phyloP scores from a whole-genome alignment of 495 filamentous ascomycete species.

The Penicilliopsis zonata region DNA sequence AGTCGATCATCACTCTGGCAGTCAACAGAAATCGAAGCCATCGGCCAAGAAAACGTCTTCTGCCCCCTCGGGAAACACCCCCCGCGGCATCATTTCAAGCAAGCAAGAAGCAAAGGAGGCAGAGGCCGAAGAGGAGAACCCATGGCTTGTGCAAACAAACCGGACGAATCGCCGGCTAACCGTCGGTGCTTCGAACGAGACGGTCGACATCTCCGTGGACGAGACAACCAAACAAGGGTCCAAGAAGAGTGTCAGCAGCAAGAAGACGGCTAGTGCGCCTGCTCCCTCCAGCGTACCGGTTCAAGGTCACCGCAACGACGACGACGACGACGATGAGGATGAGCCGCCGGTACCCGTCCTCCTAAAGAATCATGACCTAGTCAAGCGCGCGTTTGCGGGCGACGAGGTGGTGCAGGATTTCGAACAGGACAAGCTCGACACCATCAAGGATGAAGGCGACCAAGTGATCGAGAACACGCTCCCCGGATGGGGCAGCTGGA shows the following conservation, averaged over 20 bases:
- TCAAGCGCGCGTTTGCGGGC: constrained; percentile 78
- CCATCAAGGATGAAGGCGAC: constrained; percentile 68
- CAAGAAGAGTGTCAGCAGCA: constrained; percentile 11
- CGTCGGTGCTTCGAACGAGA: constrained; percentile 19
- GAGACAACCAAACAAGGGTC: constrained; percentile 10
- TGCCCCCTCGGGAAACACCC: constrained; percentile 9
- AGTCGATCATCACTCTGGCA: constrained; percentile 10
- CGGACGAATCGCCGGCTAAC: constrained; percentile 24
- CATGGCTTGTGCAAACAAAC: constrained; percentile 35
- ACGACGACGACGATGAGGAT: constrained; percentile 36
- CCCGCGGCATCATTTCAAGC: too few species aligned
- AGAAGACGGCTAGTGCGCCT: constrained; percentile 6
- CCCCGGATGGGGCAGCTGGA: constrained; percentile 88
- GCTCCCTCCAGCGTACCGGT: too few species aligned
- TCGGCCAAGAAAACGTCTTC: constrained; percentile 9
- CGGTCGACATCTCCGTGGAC: constrained; percentile 26
- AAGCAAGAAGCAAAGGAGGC: constrained; percentile 9
- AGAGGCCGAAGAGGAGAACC: constrained; percentile 27
- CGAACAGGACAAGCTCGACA: constrained; percentile 63
- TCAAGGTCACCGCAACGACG: constrained; percentile 10
- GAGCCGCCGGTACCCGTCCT: constrained; percentile 51
- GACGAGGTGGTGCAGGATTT: constrained; percentile 82
- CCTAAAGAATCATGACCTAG: constrained; percentile 67
- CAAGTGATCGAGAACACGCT: constrained; percentile 75
- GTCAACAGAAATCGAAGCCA: constrained; percentile 11